A percentile compares a stretch with the other conserved stretches of the same genome.
Conservation (phyloP, 768 basidiomycete species). For the Amanita pseudoporphyria region DNA sequence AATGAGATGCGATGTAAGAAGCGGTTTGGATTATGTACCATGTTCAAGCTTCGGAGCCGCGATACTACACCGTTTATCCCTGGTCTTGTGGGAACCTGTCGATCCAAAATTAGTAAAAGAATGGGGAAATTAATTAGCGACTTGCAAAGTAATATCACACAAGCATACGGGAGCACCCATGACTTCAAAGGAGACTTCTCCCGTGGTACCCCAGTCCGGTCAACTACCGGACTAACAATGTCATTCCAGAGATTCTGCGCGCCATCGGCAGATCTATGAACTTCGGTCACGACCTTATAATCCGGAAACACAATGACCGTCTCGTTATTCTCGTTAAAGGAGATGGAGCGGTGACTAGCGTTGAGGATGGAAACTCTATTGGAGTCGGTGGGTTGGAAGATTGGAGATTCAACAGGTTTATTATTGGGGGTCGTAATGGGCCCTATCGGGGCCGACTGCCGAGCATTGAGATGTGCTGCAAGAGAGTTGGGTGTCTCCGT, state of each 20-base stretch:
- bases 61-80: constrained; percentile 88
- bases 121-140: constrained; percentile 11
- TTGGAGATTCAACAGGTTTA: constrained; percentile 21
- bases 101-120: constrained; percentile 10
- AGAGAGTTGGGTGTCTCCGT: constrained; percentile 63
- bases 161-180: constrained; percentile 84
- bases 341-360: constrained; percentile 70
- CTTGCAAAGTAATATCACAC: constrained; percentile 84
- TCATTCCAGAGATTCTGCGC: constrained; percentile 62
- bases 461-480: constrained; percentile 42
- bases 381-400: constrained; percentile 49
- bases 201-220: constrained; percentile 33
- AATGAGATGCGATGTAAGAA: constrained; percentile 11
- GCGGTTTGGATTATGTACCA: constrained; percentile 28
- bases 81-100: constrained; percentile 84
- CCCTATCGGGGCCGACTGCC: constrained; percentile 19
- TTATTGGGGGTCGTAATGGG: constrained; percentile 16
- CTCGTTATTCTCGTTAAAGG: constrained; percentile 52
- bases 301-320: constrained; percentile 90
- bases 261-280: constrained; percentile 52
- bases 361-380: constrained; percentile 66
- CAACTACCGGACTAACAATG: constrained; percentile 50
- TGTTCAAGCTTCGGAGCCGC: constrained; percentile 78
- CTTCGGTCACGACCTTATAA: constrained; percentile 72
- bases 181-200: constrained; percentile 45